Conservation (phyloP, 495 filamentous ascomycete species). For the Corynascus novoguineensis region DNA sequence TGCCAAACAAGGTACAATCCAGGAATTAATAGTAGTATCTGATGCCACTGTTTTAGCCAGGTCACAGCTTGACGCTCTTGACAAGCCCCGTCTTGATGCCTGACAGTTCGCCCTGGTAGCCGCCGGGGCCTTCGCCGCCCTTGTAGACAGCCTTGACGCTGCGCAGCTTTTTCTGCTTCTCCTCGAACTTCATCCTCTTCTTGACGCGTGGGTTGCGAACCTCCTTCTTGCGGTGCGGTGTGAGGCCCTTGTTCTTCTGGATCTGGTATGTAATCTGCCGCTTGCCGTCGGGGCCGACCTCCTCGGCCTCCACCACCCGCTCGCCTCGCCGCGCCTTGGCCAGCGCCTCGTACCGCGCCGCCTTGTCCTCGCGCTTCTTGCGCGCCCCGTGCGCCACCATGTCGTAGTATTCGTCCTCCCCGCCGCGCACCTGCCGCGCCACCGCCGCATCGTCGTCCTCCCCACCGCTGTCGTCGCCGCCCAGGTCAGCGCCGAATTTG, state of each 20-base stretch:
- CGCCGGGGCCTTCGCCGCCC: constrained; percentile 80
- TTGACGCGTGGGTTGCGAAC: constrained; percentile 92
- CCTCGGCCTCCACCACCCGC: constrained; percentile 56
- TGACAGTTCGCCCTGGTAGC: constrained; percentile 87
- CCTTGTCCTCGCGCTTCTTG: constrained; percentile 71
- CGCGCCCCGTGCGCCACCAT: constrained; percentile 64
- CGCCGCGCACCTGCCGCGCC: constrained; percentile 42
- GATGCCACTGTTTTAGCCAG: too few species aligned
- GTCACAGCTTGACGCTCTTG: constrained; percentile 82
- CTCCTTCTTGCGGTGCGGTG: constrained; percentile 84
- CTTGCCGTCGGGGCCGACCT: constrained; percentile 69
- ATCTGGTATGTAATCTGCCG: constrained; percentile 86
- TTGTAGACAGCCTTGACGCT: constrained; percentile 78
- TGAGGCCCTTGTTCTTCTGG: constrained; percentile 93
- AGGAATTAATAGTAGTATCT: too few species aligned
- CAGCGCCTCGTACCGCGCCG: constrained; percentile 42
- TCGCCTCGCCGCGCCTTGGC: constrained; percentile 42
- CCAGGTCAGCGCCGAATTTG: constrained; percentile 55
- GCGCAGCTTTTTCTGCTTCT: constrained; percentile 89
- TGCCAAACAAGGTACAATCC: too few species aligned
- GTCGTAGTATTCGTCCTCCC: constrained; percentile 83
- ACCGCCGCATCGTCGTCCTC: constrained; percentile 35
- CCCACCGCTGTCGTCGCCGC: constrained; percentile 55
- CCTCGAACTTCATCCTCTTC: constrained; percentile 90
- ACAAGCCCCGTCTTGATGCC: constrained; percentile 92